phyloP scores from a whole-genome alignment of 305 asterid genomes.

The Solanum chacoense region DNA sequence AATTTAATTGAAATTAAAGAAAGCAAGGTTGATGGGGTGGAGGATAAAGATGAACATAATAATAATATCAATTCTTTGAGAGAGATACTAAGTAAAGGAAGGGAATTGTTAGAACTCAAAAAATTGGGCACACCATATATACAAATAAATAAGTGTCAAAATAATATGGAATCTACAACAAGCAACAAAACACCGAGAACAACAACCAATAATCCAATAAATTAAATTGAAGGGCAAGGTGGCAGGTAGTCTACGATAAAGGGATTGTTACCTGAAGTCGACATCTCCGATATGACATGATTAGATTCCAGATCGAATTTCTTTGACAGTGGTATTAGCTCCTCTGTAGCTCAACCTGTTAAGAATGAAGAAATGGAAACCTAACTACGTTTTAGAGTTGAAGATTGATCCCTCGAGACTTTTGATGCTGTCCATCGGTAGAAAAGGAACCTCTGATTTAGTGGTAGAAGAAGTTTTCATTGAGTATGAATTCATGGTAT shows the following conservation, averaged over 20 bases:
- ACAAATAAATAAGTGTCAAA: no score
- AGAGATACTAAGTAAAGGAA: neutral
- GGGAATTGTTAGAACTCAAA: neutral
- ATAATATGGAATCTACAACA: no score
- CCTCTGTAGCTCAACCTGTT: neutral
- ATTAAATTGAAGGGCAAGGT: neutral
- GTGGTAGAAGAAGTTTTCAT: no score
- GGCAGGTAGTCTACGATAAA: no score
- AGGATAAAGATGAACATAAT: no score
- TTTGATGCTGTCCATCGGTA: no score
- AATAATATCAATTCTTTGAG: neutral
- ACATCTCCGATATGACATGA: neutral
- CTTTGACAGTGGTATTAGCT: neutral
- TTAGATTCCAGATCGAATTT: neutral
- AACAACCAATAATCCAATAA: neutral
- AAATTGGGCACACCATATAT: neutral
- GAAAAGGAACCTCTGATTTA: no score
- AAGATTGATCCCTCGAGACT: no score
- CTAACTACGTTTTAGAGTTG: no score
- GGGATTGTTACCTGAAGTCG: neutral
- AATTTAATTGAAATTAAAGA: no score
- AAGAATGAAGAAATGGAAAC: neutral
- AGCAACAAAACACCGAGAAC: neutral
- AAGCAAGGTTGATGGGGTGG: no score
- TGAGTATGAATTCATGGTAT: no score